Evolutionary conservation across 129 eudicot species (phyloP).

Genomic region (Saussurea involucrata): DNA sequence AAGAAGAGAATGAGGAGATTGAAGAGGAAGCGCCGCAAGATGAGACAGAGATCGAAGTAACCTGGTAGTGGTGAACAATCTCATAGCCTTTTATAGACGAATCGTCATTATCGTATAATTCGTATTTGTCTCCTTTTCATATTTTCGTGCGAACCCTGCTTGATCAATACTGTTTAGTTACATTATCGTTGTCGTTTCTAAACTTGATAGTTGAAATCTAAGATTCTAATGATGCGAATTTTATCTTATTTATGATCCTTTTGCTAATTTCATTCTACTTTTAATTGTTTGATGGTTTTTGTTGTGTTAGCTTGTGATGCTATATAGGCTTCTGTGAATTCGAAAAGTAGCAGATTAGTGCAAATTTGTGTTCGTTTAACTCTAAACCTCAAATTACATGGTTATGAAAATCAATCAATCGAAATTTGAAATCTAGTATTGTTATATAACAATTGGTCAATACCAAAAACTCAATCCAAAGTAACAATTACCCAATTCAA

Average conservation of each 20-base stretch:
- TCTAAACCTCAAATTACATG: no score
- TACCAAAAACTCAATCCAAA: neutral
- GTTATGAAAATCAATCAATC: no score
- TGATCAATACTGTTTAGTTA: neutral
- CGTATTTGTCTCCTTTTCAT: neutral
- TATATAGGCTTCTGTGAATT: neutral
- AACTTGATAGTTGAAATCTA: neutral
- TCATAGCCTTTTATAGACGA: neutral
- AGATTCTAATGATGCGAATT: neutral
- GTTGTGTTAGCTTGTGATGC: no score
- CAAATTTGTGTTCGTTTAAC: neutral
- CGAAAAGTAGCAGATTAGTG: neutral
- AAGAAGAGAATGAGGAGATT: conserved; percentile 43
- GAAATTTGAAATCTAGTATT: neutral
- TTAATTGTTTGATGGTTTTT: no score
- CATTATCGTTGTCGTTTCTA: neutral
- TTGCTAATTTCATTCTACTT: neutral
- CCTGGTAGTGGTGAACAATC: neutral
- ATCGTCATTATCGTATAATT: neutral
- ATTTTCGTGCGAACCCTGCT: neutral
- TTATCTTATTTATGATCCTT: neutral
- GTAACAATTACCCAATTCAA: neutral
- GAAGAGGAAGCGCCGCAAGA: conserved; percentile 49
- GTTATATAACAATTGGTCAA: neutral
- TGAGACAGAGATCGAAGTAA: conserved; percentile 44